These are phyloP conservation scores for Colletotrichum plurivorum DNA, from an alignment of 2,329 filamentous ascomycete species.

Conservation along the genomic window DNA sequence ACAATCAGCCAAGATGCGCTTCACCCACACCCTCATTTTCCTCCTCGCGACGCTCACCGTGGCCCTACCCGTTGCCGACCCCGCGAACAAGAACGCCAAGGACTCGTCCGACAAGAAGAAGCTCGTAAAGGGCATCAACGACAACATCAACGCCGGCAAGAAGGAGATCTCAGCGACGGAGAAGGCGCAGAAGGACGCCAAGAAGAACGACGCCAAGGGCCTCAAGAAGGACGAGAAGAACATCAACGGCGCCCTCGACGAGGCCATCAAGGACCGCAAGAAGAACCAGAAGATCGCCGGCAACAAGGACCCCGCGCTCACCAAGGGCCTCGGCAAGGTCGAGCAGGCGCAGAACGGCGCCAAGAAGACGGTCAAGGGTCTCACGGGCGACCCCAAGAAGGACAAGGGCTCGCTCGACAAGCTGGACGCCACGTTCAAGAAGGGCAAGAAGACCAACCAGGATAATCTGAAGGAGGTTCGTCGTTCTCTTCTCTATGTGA, in stretches of 20 bases:
- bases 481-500: neutral
- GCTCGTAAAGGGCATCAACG: constrained; percentile 32
- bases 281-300: constrained; percentile 34
- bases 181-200: constrained; percentile 10
- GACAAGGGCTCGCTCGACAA: constrained; percentile 4
- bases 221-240: constrained; percentile 31
- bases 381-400: constrained; percentile 31
- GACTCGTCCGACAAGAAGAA: constrained; percentile 22
- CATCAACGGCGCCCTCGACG: constrained; percentile 14
- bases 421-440: constrained; percentile 24
- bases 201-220: constrained; percentile 17
- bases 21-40: constrained; percentile 19
- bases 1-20: constrained; percentile 23
- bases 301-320: constrained; percentile 18
- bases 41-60: constrained; percentile 11
- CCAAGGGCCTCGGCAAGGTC: constrained; percentile 27
- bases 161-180: constrained; percentile 25
- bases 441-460: constrained; percentile 30
- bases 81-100: neutral
- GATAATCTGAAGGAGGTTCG: constrained; percentile 30
- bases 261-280: constrained; percentile 26
- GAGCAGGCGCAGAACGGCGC: constrained; percentile 28
- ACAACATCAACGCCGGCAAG: constrained; percentile 27
- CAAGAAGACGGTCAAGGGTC: constrained; percentile 20
- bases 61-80: constrained; percentile 8